Conservation (phyloP, 305 asterid genomes). For the Caryopteris hybrid region DNA sequence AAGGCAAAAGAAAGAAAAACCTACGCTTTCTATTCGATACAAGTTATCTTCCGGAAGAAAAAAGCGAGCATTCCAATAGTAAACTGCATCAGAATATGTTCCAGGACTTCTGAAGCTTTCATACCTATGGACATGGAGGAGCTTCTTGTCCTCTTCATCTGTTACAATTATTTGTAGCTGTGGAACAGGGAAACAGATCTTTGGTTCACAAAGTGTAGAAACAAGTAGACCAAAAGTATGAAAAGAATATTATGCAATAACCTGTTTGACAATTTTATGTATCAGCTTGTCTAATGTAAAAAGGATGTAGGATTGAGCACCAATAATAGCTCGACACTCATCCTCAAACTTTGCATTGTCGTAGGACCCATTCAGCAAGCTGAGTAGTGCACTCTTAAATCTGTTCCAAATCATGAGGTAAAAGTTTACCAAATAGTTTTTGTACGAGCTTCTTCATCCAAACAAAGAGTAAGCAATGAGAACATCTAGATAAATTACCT, state of each 20-base stretch:
- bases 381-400: slow-evolving; percentile 73
- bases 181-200: slow-evolving; percentile 6
- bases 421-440: slow-evolving; percentile 12
- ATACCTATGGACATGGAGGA: slow-evolving; percentile 76
- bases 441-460: slow-evolving; percentile 9
- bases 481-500: slow-evolving; percentile 45
- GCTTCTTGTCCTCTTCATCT: slow-evolving; percentile 72
- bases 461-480: slow-evolving; percentile 3
- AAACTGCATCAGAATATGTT: slow-evolving; percentile 58
- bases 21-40: slow-evolving; percentile 80
- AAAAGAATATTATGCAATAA: slow-evolving; percentile 13
- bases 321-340: slow-evolving; percentile 88
- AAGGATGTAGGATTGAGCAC: slow-evolving; percentile 85
- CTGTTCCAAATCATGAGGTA: slow-evolving; percentile 43
- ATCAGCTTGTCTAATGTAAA: slow-evolving; percentile 95
- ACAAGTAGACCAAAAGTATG: background rate
- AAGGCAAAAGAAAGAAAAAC: slow-evolving; percentile 27
- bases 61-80: slow-evolving; percentile 67
- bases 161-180: slow-evolving; percentile 75
- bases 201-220: slow-evolving; percentile 23
- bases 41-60: slow-evolving; percentile 76
- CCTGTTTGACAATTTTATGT: slow-evolving; percentile 90
- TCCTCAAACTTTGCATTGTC: slow-evolving; percentile 92
- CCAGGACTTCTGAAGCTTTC: slow-evolving; percentile 67
- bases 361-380: slow-evolving; percentile 74